Base-by-base conservation (phyloP, 2,329 filamentous ascomycete genomes). In the Hypoxylon sp. region DNA sequence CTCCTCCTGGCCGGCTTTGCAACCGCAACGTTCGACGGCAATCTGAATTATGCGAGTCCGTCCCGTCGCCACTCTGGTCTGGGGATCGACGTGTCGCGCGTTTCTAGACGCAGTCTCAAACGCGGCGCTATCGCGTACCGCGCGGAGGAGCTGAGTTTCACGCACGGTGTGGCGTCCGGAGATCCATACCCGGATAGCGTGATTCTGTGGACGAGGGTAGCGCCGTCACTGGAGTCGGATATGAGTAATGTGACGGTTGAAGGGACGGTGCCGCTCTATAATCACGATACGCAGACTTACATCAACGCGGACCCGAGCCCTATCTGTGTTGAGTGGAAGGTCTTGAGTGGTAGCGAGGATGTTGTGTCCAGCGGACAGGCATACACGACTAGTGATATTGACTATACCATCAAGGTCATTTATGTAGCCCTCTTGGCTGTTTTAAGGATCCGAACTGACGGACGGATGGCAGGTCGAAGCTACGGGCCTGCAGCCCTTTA, bases 351-450 rank as follows among this genome's bases (percentile, higher is more conserved):
- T 2, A 81, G 86, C 33, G 78, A 79, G 10, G 74, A 81, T 1
- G 80, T 87, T 6, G 86, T 87, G 1, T 82, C 85, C 55, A 81
- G 81, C 0, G 91, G 91, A 4, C 86, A 80, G 37, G 90, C 85
- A 0, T 92, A 89, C 75, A 94, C 92, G 0, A 91, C 86, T 37
- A 91, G 87, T 0, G 91, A 94, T 75, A 87, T 94, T 52, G 92
- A 94, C 75, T 94, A 90, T 76, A 94, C 91, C 0, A 82, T 93
- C 66, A 93, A 93, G 83, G 88, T 88, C 3, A 31, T 17, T 46
- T 10, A 8, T 5, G 3, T 26, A 17, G n/a, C 14, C 14, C 13
- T 11, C 54, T 31, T 14, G 5, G 2, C 5, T 42, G 5, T 17
- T 50, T 22, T 3, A 8, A 46, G 6, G 3, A 11, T 14, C 2